Evolutionary conservation across 1,139 yeast species (phyloP).

Genomic region (Blastobotrys illinoisensis): DNA sequence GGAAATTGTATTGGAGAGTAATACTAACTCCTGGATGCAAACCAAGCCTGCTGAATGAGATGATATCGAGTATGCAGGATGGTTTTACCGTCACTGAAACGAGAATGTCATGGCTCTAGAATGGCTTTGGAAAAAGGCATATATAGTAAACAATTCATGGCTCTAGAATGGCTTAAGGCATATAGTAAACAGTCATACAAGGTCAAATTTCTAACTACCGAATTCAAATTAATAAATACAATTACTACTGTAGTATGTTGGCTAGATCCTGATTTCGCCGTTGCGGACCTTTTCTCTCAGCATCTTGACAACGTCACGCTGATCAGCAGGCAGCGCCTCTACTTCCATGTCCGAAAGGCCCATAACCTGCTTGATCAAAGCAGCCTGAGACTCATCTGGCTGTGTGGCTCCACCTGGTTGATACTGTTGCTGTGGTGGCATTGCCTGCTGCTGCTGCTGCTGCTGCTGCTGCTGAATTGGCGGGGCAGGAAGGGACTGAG

Average conservation of each 20-base stretch:
- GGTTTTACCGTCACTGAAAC: no score
- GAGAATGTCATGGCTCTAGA: no score
- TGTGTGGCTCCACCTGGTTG: constrained; percentile 11
- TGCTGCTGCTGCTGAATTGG: constrained; percentile 13
- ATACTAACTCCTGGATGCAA: no score
- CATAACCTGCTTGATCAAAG: constrained; percentile 45
- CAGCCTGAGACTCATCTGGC: constrained; percentile 33
- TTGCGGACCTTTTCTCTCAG: constrained; percentile 27
- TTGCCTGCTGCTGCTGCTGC: constrained; percentile 14
- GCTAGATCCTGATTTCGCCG: constrained; percentile 25
- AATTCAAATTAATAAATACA: background rate
- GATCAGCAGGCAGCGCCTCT: constrained; percentile 53
- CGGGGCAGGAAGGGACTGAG: constrained; percentile 32
- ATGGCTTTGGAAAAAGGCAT: no score
- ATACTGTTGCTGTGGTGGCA: constrained; percentile 5
- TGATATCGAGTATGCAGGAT: no score
- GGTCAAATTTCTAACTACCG: no score
- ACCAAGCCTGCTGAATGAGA: no score
- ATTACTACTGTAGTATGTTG: background rate
- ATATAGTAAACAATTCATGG: no score
- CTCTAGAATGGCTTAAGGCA: no score
- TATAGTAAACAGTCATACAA: no score
- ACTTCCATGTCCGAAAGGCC: constrained; percentile 62
- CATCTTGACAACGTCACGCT: constrained; percentile 33
- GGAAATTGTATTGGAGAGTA: no score